Conservation (phyloP, 1,284 basidiomycete species). For the Singerocomus rubriflavus region DNA sequence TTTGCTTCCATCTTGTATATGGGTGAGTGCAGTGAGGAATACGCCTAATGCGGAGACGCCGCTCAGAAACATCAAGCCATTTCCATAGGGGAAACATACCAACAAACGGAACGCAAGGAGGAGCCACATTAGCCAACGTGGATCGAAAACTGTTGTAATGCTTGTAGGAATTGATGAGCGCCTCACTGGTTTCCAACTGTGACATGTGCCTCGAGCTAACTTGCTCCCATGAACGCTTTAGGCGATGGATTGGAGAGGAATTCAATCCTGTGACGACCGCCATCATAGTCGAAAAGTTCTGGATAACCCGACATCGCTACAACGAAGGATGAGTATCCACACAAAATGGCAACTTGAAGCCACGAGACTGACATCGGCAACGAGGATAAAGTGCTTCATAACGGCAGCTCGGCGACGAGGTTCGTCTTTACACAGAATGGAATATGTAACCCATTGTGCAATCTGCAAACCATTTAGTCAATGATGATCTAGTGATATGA, state of each 20-base stretch:
- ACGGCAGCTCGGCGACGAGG: constrained; percentile 63
- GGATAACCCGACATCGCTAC: constrained; percentile 65
- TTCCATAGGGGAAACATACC: constrained; percentile 42
- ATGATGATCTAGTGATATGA: not conserved
- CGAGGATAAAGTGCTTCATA: constrained; percentile 75
- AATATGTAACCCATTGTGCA: constrained; percentile 75
- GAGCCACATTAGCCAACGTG: constrained; percentile 61
- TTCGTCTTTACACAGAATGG: constrained; percentile 68
- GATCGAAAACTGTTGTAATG: constrained; percentile 76
- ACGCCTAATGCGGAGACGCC: constrained; percentile 48
- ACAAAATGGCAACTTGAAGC: not conserved
- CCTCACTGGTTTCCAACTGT: constrained; percentile 47
- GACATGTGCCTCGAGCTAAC: constrained; percentile 52
- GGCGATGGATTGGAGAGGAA: constrained; percentile 69
- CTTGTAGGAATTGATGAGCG: constrained; percentile 64
- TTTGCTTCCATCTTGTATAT: constrained; percentile 83
- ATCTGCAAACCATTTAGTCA: constrained; percentile 35
- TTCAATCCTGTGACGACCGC: constrained; percentile 79
- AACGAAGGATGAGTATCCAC: constrained; percentile 8
- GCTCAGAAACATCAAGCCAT: not conserved
- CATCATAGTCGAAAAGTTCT: constrained; percentile 80
- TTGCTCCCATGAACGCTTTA: constrained; percentile 78
- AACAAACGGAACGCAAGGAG: constrained; percentile 82
- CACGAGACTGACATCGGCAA: constrained; percentile 62
- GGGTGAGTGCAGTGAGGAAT: constrained; percentile 76